A percentile compares a stretch with the other conserved stretches of the same genome.
These are phyloP conservation scores for Russula virescens DNA, from an alignment of 768 basidiomycete species.

Conservation along the genomic window DNA sequence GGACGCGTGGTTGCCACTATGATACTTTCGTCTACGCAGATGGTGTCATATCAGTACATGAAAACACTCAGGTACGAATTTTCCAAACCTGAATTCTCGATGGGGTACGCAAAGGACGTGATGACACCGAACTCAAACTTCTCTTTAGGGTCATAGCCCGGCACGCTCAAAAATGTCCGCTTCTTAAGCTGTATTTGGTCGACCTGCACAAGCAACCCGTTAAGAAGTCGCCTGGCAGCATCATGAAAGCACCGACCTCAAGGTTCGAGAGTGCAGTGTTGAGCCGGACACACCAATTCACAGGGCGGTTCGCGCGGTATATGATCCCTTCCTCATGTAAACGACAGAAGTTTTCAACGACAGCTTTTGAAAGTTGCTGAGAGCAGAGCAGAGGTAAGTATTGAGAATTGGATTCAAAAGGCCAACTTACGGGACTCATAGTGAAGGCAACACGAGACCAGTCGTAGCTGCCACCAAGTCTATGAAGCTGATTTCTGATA, in stretches of 20 bases:
- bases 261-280: slow-evolving; percentile 98
- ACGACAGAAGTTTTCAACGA: slow-evolving; percentile 85
- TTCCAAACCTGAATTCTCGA: slow-evolving; percentile 71
- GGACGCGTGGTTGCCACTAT: slow-evolving; percentile 91
- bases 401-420: not conserved
- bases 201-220: slow-evolving; percentile 51
- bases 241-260: slow-evolving; percentile 48
- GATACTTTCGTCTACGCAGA: slow-evolving; percentile 69
- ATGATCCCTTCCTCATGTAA: slow-evolving; percentile 88
- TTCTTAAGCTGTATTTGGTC: slow-evolving; percentile 88
- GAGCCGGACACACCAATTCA: slow-evolving; percentile 95
- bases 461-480: slow-evolving; percentile 93
- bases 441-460: slow-evolving; percentile 95
- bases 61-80: not conserved
- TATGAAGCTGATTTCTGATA: slow-evolving; percentile 82
- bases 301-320: slow-evolving; percentile 93
- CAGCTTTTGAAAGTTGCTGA: slow-evolving; percentile 70
- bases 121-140: slow-evolving; percentile 96
- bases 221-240: not conserved
- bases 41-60: not conserved
- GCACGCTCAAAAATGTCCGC: slow-evolving; percentile 79
- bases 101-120: slow-evolving; percentile 90
- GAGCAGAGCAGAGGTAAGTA: not conserved
- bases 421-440: slow-evolving; percentile 69
- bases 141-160: slow-evolving; percentile 91